Base-by-base conservation (phyloP, 345 rosid genomes). In the Linum usitatissimum region DNA sequence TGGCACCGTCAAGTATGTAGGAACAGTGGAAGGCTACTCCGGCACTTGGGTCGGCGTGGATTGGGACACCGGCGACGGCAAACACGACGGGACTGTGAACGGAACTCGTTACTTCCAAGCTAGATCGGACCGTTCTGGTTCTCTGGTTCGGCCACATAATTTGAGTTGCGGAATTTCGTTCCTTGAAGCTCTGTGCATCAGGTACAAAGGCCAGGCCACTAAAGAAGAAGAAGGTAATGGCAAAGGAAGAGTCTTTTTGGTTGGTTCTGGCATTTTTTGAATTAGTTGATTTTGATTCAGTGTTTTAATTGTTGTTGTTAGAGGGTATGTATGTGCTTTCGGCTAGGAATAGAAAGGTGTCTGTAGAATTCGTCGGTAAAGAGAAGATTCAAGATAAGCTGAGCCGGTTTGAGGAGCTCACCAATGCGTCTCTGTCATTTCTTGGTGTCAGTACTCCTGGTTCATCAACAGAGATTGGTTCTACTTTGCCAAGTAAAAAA, bases 261-360 rank as follows among this genome's bases (percentile, higher is more conserved):
- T 56, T 12, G 20, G 20, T 57, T 21, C 18, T 6, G 14, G 30
- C 5, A 23, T 6, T 40, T 57, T 57, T 17, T 4, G 18, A 23
- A n/a, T 38, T 20, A 1, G 19, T 10, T 20, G 4, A 6, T 2
- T 23, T n/a, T 66, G 38, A 9, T n/a, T 66, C 13, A 57, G 57
- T 15, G 18, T 39, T 39, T n/a, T 54, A 13, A 7, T 45, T 66
- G 3, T 56, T 59, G 71, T 66, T 2, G 76, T 73, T 75, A 89
- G 98, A 89, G 68, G 99, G 83, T 75, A 93, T 93, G 99, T 92
- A 92, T 62, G 97, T 92, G 64, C 82, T 89, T 28, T 89, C 98
- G 3, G 78, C 95, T 3, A 81, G 75, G 63, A 92, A 90, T 73
- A 79, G 77, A 49, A 85, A 84, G 18, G 94, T 92, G 14, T 81